Evolutionary conservation across 495 filamentous ascomycete species (phyloP).

Genomic region (Lophiostoma macrostomum): DNA sequence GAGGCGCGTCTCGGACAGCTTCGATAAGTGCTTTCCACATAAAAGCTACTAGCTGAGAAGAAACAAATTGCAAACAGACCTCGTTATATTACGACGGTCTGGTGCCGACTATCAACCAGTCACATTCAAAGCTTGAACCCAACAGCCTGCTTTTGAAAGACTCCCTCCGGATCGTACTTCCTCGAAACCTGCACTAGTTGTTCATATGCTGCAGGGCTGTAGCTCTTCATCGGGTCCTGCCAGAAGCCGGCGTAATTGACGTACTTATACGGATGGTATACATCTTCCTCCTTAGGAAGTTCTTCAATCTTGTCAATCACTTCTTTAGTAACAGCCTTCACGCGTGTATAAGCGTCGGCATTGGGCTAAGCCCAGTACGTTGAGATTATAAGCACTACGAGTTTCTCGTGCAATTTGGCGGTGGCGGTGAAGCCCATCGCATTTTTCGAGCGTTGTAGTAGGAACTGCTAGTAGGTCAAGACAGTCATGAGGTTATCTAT

Average conservation of each 20-base stretch:
- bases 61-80: no score
- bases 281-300: not conserved
- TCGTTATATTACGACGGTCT: no score
- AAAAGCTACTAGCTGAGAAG: no score
- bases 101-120: no score
- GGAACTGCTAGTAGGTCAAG: no score
- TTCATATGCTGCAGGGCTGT: not conserved
- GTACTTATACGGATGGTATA: not conserved
- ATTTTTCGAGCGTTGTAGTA: no score
- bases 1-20: no score
- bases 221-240: not conserved
- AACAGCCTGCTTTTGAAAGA: no score
- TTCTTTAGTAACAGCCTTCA: not conserved
- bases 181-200: not conserved
- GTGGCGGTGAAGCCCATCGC: not conserved
- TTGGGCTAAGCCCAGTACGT: not conserved
- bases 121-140: no score
- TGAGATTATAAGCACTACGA: not conserved
- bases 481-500: no score
- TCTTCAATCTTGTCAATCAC: not conserved
- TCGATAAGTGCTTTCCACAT: no score
- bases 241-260: not conserved
- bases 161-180: not conserved
- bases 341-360: not conserved
- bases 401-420: not conserved